Conservation (phyloP, 2,329 filamentous ascomycete genomes). For the Arthrobotrys megalospora region DNA sequence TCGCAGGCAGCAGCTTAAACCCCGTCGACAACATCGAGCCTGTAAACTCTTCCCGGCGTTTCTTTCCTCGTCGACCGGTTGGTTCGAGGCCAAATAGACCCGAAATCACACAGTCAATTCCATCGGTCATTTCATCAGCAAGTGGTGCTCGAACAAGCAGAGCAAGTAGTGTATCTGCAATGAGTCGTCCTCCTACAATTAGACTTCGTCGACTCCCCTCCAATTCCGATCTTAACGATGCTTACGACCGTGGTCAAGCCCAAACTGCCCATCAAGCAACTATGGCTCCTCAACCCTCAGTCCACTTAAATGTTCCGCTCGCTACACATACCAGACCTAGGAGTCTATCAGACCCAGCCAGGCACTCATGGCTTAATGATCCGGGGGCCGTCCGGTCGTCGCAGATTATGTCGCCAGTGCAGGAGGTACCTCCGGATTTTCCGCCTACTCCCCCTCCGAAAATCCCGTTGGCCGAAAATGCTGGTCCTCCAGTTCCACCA, state of each 20-base stretch:
- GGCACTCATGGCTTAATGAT: slow-evolving; percentile 58
- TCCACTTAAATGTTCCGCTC: slow-evolving; percentile 35
- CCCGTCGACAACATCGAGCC: slow-evolving; percentile 41
- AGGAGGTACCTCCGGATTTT: slow-evolving; percentile 51
- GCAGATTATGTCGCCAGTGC: slow-evolving; percentile 58
- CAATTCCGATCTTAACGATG: slow-evolving; percentile 47
- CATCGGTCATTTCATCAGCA: slow-evolving; percentile 47
- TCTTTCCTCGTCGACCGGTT: slow-evolving; percentile 51
- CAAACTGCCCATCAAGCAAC: slow-evolving; percentile 14
- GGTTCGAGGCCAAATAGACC: slow-evolving; percentile 29
- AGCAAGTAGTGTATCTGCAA: slow-evolving; percentile 41
- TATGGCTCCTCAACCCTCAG: slow-evolving; percentile 35
- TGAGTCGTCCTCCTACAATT: slow-evolving; percentile 55
- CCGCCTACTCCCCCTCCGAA: slow-evolving; percentile 50
- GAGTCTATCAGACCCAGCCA: slow-evolving; percentile 50
- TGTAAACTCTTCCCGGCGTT: slow-evolving; percentile 24
- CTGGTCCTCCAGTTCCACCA: slow-evolving; percentile 43
- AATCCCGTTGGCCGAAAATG: slow-evolving; percentile 28
- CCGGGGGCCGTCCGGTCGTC: slow-evolving; percentile 35
- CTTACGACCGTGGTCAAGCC: slow-evolving; percentile 37
- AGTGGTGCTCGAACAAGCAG: slow-evolving; percentile 30
- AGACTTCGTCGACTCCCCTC: slow-evolving; percentile 57
- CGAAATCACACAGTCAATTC: slow-evolving; percentile 44
- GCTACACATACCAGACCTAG: slow-evolving; percentile 38
- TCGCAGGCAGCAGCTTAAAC: slow-evolving; percentile 1